These are phyloP conservation scores for Phytopythium mirpurense DNA, from an alignment of 352 stramenopile species.

Conservation along the genomic window DNA sequence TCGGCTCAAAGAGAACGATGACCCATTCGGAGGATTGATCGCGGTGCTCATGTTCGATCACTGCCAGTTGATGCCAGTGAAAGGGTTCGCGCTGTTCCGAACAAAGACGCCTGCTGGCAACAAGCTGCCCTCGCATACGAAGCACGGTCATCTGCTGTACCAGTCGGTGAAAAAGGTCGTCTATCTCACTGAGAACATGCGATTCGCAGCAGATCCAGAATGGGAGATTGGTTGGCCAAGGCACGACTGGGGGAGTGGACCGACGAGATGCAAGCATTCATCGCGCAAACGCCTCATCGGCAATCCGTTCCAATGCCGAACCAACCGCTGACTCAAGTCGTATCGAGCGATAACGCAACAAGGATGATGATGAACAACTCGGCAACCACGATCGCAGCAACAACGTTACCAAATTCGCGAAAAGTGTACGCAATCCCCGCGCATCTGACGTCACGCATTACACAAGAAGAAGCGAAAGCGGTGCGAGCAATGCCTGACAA, in stretches of 20 bases:
- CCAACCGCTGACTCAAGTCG: too few relatives aligned
- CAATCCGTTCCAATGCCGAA: too few relatives aligned
- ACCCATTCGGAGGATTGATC: constrained; percentile 10
- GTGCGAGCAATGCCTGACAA: constrained; percentile 6
- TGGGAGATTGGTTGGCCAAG: constrained; percentile 11
- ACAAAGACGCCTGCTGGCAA: background rate
- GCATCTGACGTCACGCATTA: constrained; percentile 5
- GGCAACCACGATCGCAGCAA: background rate
- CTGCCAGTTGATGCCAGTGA: constrained; percentile 8
- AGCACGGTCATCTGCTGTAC: constrained; percentile 7
- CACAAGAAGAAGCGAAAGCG: background rate
- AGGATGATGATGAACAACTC: background rate
- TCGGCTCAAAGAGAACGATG: constrained; percentile 10
- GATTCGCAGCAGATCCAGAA: constrained; percentile 13
- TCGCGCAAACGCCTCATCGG: background rate
- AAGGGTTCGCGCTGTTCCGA: constrained; percentile 7
- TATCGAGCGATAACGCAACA: constrained; percentile 6
- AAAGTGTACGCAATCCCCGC: constrained; percentile 5
- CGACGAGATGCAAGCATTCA: background rate
- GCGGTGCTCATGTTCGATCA: constrained; percentile 15
- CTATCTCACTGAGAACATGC: constrained; percentile 17
- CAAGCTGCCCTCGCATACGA: constrained; percentile 1
- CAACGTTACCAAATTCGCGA: background rate
- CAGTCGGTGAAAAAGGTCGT: constrained; percentile 14
- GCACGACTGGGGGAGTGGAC: constrained; percentile 9